These are phyloP conservation scores for Populus alba DNA, from an alignment of 345 rosid genomes.

Conservation along the genomic window DNA sequence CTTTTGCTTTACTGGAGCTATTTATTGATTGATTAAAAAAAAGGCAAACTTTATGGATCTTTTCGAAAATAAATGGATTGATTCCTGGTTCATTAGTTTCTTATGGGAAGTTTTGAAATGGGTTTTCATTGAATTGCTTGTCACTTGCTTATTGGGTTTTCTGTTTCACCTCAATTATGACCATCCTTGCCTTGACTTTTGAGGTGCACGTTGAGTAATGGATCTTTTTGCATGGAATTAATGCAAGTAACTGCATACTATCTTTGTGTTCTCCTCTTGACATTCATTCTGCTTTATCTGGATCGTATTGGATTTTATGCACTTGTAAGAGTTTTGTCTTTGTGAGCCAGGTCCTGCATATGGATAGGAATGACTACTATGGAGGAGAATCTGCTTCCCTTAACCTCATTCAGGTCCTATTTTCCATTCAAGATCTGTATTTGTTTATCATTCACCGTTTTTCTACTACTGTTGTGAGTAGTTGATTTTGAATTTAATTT, in stretches of 20 bases:
- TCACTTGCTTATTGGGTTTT: neutral
- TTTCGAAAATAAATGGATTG: neutral
- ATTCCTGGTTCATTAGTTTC: neutral
- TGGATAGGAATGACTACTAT: constrained; percentile 95
- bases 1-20: neutral
- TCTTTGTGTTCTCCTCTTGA: neutral
- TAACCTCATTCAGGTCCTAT: constrained; percentile 80
- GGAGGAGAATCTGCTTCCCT: constrained; percentile 99
- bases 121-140: neutral
- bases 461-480: neutral
- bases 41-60: neutral
- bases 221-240: constrained; percentile 5
- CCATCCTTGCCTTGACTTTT: neutral
- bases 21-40: neutral
- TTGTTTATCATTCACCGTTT: neutral
- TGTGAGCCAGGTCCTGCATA: constrained; percentile 75
- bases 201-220: neutral
- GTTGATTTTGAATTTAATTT: constrained; percentile 1
- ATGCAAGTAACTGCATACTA: neutral
- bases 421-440: neutral
- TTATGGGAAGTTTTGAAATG: neutral
- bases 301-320: neutral
- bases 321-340: neutral
- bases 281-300: neutral
- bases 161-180: neutral